These are phyloP conservation scores for Tylopilus sp. DNA, from an alignment of 768 basidiomycete genomes.

Conservation along the genomic window DNA sequence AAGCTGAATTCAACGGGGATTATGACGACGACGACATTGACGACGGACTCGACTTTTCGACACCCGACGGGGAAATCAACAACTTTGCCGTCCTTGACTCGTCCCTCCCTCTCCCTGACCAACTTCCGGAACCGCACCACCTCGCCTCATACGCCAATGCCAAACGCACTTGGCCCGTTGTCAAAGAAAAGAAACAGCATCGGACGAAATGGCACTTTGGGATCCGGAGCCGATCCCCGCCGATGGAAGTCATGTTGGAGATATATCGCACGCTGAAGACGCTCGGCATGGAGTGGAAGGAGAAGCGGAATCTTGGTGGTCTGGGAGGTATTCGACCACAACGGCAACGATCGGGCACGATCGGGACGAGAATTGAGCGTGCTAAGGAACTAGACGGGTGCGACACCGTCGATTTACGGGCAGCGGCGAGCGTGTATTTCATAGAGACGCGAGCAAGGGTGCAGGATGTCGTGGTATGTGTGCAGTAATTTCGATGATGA, in stretches of 20 bases:
- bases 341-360: conserved; percentile 33
- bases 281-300: conserved; percentile 97
- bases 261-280: conserved; percentile 90
- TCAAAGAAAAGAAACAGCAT: conserved; percentile 66
- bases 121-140: conserved; percentile 62
- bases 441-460: conserved; percentile 91
- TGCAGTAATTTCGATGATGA: not conserved
- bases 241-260: conserved; percentile 99
- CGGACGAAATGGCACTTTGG: conserved; percentile 98
- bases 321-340: conserved; percentile 48
- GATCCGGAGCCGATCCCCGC: conserved; percentile 88
- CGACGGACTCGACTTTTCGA: conserved; percentile 47
- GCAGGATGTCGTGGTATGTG: conserved; percentile 84
- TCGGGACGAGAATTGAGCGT: conserved; percentile 54
- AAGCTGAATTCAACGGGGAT: conserved; percentile 56
- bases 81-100: conserved; percentile 90
- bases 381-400: conserved; percentile 58
- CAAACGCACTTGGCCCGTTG: conserved; percentile 35
- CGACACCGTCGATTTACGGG: conserved; percentile 58
- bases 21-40: conserved; percentile 52
- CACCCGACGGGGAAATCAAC: conserved; percentile 43
- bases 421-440: conserved; percentile 80
- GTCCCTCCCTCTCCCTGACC: conserved; percentile 71
- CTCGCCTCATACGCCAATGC: conserved; percentile 64
- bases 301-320: conserved; percentile 77